These are phyloP conservation scores for Trichoderma sp. DNA, from an alignment of 2,329 filamentous ascomycete species.

Conservation along the genomic window DNA sequence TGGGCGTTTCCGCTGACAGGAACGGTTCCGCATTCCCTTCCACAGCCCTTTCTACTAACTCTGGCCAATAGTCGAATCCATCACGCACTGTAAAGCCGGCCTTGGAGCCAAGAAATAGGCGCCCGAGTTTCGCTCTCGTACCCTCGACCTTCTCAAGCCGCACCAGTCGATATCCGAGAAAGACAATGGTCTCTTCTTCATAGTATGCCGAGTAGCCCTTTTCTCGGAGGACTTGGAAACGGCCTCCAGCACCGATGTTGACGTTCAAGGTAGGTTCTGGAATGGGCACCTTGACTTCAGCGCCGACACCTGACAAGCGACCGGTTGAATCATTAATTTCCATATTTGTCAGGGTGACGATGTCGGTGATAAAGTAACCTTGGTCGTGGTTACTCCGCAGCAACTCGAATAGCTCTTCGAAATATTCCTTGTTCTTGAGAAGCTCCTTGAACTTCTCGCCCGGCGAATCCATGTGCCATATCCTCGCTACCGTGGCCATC, in stretches of 20 bases:
- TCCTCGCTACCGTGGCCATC: conserved; percentile 29
- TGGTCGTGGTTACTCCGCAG: conserved; percentile 26
- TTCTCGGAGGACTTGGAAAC: conserved; percentile 25
- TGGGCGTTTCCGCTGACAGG: conserved; percentile 17
- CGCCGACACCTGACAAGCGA: conserved; percentile 18
- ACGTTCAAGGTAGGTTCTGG: conserved; percentile 26
- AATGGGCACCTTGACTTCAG: conserved; percentile 22
- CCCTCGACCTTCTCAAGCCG: conserved; percentile 31
- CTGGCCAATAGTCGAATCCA: conserved; percentile 30
- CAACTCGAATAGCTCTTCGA: conserved; percentile 31
- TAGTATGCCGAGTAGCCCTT: conserved; percentile 27
- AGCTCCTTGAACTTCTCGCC: conserved; percentile 32
- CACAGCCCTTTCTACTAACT: conserved; percentile 28
- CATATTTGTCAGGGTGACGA: conserved; percentile 30
- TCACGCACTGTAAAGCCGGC: conserved; percentile 29
- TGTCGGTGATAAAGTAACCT: conserved; percentile 32
- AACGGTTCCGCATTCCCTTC: conserved; percentile 27
- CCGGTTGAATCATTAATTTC: conserved; percentile 24
- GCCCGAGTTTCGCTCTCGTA: conserved; percentile 27
- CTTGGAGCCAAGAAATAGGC: conserved; percentile 48
- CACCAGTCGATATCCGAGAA: conserved; percentile 30
- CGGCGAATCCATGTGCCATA: conserved; percentile 34
- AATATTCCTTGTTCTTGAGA: conserved; percentile 28
- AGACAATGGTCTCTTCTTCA: conserved; percentile 32
- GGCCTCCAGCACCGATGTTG: conserved; percentile 24